Evolutionary conservation across 805 yeast species (phyloP).

Genomic region (Candida adriatica): DNA sequence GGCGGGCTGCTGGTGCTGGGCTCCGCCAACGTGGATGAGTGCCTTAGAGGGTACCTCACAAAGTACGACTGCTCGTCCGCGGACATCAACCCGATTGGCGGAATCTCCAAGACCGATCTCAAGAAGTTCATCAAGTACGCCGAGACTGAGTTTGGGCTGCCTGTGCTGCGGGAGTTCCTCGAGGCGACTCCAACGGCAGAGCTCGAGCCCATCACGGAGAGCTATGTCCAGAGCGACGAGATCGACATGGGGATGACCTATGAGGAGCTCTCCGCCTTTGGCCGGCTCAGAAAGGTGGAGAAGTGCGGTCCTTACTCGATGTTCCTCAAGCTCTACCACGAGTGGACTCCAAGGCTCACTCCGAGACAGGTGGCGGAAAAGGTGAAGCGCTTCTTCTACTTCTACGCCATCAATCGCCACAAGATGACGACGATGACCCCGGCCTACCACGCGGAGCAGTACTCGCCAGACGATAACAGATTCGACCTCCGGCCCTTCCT

Average conservation of each 20-base stretch:
- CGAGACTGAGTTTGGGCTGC: slow-evolving; percentile 57
- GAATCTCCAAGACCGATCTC: slow-evolving; percentile 90
- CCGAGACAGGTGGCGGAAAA: slow-evolving; percentile 86
- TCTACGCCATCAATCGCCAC: slow-evolving; percentile 91
- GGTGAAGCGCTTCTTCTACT: slow-evolving; percentile 88
- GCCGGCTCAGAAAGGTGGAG: slow-evolving; percentile 82
- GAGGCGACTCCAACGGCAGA: slow-evolving; percentile 98
- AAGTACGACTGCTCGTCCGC: slow-evolving; percentile 97
- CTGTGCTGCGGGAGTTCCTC: slow-evolving; percentile 70
- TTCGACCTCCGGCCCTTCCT: slow-evolving; percentile 95
- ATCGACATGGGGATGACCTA: slow-evolving; percentile 98
- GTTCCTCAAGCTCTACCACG: slow-evolving; percentile 84
- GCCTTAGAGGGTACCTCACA: slow-evolving; percentile 90
- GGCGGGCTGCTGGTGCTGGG: slow-evolving; percentile 87
- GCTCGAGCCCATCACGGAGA: slow-evolving; percentile 88
- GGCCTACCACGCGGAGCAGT: slow-evolving; percentile 94
- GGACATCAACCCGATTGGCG: slow-evolving; percentile 98
- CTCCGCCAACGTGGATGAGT: slow-evolving; percentile 96
- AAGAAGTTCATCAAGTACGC: slow-evolving; percentile 84
- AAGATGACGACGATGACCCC: slow-evolving; percentile 98
- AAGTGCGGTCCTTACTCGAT: slow-evolving; percentile 96
- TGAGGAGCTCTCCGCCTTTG: slow-evolving; percentile 87
- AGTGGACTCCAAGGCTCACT: slow-evolving; percentile 82
- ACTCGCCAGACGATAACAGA: slow-evolving; percentile 96
- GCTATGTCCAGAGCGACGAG: slow-evolving; percentile 93